Conservation (phyloP, 1,284 basidiomycete genomes). For the Exobasidium rhododendri region DNA sequence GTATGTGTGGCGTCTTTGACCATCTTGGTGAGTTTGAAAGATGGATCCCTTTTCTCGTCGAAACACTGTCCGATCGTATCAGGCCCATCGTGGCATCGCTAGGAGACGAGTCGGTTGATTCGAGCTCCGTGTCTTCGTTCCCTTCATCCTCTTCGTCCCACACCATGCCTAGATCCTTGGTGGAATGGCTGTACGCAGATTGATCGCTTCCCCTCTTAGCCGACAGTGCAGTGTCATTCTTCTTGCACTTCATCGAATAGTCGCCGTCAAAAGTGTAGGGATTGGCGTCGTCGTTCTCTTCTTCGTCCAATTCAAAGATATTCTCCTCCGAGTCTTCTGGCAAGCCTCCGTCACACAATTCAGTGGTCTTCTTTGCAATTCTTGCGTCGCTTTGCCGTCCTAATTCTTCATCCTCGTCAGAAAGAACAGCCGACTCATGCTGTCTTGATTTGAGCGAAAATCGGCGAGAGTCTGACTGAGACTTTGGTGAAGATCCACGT, state of each 20-base stretch:
- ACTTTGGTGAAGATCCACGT: background rate
- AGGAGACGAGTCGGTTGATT: background rate
- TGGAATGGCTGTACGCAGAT: background rate
- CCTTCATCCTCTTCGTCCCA: slow-evolving; percentile 5
- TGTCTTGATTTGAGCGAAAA: background rate
- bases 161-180: background rate
- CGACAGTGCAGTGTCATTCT: background rate
- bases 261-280: background rate
- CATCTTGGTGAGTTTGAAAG: background rate
- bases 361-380: background rate
- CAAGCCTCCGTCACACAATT: background rate
- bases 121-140: background rate
- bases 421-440: background rate
- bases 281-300: background rate
- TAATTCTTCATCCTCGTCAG: background rate
- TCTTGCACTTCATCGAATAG: background rate
- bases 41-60: background rate
- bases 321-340: too few species aligned
- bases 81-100: background rate
- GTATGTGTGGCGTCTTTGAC: background rate
- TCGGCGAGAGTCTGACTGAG: background rate
- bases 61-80: background rate
- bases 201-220: background rate
- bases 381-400: background rate
- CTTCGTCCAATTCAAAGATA: background rate